These are phyloP conservation scores for Talaromyces albobiverticillius DNA, from an alignment of 2,329 filamentous ascomycete genomes.

Conservation along the genomic window DNA sequence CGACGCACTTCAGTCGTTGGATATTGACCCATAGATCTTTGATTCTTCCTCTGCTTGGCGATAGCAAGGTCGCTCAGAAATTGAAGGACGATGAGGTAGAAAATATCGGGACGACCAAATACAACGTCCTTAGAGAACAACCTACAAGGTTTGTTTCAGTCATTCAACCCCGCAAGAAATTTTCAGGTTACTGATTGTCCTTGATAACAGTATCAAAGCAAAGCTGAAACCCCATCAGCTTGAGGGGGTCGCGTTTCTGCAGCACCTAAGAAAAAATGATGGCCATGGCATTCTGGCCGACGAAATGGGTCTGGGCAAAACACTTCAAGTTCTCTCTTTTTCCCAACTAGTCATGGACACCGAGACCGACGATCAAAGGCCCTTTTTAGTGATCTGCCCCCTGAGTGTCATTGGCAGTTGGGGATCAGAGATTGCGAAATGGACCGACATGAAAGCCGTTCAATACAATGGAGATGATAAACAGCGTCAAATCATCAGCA, in stretches of 20 bases:
- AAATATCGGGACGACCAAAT: background rate
- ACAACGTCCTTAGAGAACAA: background rate
- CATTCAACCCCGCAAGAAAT: background rate
- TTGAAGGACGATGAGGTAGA: background rate
- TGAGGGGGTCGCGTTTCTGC: constrained; percentile 49
- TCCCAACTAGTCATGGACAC: constrained; percentile 48
- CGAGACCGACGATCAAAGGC: constrained; percentile 15
- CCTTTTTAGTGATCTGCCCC: constrained; percentile 47
- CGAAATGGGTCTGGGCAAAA: constrained; percentile 33
- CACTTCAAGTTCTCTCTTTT: constrained; percentile 32
- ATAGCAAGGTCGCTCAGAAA: background rate
- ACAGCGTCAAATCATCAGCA: constrained; percentile 34
- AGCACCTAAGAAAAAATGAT: constrained; percentile 32
- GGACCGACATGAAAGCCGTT: constrained; percentile 47
- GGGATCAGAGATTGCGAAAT: constrained; percentile 51
- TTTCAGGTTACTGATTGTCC: background rate
- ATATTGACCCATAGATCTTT: background rate
- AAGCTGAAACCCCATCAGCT: constrained; percentile 53
- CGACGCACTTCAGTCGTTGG: background rate
- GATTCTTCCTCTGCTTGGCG: background rate
- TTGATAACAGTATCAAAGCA: constrained; percentile 44
- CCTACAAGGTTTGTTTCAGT: constrained; percentile 6
- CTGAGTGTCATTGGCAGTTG: constrained; percentile 51
- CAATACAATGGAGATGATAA: constrained; percentile 47
- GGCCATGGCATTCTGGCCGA: constrained; percentile 26